Conservation (phyloP, 352 stramenopile species). For the Globisporangium ultimum region DNA sequence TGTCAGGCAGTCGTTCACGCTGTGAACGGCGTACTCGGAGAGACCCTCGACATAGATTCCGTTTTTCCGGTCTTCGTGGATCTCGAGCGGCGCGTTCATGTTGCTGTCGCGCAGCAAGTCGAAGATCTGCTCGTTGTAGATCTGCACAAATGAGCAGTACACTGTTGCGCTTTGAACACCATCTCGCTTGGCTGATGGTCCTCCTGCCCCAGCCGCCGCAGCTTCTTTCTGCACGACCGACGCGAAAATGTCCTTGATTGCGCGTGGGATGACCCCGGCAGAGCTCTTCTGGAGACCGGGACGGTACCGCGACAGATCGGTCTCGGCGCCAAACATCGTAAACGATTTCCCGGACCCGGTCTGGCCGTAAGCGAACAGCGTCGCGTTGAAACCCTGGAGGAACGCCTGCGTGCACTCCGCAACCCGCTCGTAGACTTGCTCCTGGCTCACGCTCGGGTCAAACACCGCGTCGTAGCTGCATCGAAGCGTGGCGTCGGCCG, state of each 20-base stretch:
- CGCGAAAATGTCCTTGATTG: constrained; percentile 86
- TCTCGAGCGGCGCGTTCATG: constrained; percentile 72
- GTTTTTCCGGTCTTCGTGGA: constrained; percentile 82
- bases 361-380: constrained; percentile 82
- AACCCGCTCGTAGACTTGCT: constrained; percentile 79
- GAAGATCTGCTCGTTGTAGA: constrained; percentile 93
- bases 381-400: constrained; percentile 81
- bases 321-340: constrained; percentile 84
- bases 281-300: constrained; percentile 76
- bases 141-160: constrained; percentile 87
- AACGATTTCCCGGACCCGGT: constrained; percentile 86
- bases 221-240: constrained; percentile 57
- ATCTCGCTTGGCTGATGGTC: background rate
- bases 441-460: constrained; percentile 62
- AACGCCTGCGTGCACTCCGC: constrained; percentile 77
- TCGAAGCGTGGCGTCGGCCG: constrained; percentile 65
- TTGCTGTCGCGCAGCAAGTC: constrained; percentile 83
- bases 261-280: constrained; percentile 86
- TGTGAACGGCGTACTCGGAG: constrained; percentile 87
- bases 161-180: constrained; percentile 39
- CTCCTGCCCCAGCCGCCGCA: background rate
- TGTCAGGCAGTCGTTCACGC: constrained; percentile 81
- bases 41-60: constrained; percentile 91
- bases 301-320: constrained; percentile 62
- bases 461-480: constrained; percentile 84